Conservation (phyloP, 139 green algal genomes). For the Deuterostichococcus epilithicus region DNA sequence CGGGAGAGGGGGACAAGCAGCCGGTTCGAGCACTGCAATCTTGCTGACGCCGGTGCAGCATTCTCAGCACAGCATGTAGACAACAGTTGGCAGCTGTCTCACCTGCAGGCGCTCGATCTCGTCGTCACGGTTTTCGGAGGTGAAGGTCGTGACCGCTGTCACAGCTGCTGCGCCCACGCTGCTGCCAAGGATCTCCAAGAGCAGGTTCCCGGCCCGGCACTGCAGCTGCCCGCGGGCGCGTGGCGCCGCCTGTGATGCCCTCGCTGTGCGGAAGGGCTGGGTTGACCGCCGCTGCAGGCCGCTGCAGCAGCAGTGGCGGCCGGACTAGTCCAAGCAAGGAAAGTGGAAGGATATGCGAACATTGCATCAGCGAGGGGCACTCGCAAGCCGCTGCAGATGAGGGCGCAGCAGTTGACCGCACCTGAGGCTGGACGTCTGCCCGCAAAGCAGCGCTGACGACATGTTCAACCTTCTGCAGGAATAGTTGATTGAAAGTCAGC, state of each 20-base stretch:
- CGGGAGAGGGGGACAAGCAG: no score
- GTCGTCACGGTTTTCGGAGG: slow-evolving; percentile 46
- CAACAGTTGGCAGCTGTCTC: neutral
- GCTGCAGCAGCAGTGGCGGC: no score
- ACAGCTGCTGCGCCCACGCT: slow-evolving; percentile 24
- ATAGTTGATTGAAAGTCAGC: no score
- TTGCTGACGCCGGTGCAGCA: neutral
- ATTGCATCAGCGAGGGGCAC: no score
- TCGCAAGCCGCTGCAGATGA: no score
- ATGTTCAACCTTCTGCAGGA: no score
- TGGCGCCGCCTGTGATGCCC: neutral
- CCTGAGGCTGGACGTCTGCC: no score
- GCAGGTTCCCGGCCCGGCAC: slow-evolving; percentile 34
- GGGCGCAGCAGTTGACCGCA: no score
- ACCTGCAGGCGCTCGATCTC: slow-evolving; percentile 55
- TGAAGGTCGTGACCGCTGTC: slow-evolving; percentile 47
- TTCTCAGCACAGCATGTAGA: neutral
- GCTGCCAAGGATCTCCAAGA: slow-evolving; percentile 42
- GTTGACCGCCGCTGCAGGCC: neutral
- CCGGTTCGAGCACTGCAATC: no score
- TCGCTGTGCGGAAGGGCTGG: neutral
- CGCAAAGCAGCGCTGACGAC: no score
- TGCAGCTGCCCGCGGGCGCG: neutral
- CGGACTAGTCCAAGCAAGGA: no score
- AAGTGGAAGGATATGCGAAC: no score